Evolutionary conservation across 2,329 filamentous ascomycete genomes (phyloP).

Genomic region (Rugonectria rugulosa): DNA sequence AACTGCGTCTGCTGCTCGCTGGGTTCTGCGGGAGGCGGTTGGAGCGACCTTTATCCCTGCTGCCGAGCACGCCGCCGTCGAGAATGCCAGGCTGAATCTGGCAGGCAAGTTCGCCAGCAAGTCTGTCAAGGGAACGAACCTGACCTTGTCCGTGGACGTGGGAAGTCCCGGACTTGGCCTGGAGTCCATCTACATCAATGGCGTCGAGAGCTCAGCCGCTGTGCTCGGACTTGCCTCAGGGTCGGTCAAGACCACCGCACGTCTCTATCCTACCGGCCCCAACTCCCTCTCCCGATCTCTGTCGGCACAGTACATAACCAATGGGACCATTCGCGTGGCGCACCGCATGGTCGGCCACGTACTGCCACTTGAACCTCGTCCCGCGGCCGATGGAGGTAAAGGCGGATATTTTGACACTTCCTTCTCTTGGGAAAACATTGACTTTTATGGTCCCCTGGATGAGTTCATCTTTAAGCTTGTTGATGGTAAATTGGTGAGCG

Average conservation of each 20-base stretch:
- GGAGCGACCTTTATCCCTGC: conserved; percentile 30
- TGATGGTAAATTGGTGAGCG: conserved; percentile 19
- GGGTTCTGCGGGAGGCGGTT: conserved; percentile 24
- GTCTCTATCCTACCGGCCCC: conserved; percentile 22
- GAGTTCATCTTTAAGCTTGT: conserved; percentile 23
- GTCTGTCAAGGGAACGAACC: conserved; percentile 14
- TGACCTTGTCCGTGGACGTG: conserved; percentile 27
- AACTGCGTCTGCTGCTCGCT: conserved; percentile 25
- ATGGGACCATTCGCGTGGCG: conserved; percentile 16
- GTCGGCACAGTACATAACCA: conserved; percentile 13
- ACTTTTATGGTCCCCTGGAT: conserved; percentile 2
- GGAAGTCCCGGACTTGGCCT: conserved; percentile 22
- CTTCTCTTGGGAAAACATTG: conserved; percentile 15
- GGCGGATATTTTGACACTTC: conserved; percentile 24
- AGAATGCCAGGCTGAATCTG: conserved; percentile 28
- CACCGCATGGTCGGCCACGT: background rate
- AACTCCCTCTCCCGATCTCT: conserved; percentile 21
- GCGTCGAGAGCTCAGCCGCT: background rate
- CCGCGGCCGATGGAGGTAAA: conserved; percentile 21
- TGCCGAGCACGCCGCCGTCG: conserved; percentile 28
- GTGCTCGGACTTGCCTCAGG: background rate
- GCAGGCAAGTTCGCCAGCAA: conserved; percentile 27
- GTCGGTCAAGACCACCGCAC: background rate
- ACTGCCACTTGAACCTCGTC: conserved; percentile 4
- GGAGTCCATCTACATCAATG: conserved; percentile 4